Evolutionary conservation across 768 basidiomycete genomes (phyloP).

Genomic region (Suillus sp.): DNA sequence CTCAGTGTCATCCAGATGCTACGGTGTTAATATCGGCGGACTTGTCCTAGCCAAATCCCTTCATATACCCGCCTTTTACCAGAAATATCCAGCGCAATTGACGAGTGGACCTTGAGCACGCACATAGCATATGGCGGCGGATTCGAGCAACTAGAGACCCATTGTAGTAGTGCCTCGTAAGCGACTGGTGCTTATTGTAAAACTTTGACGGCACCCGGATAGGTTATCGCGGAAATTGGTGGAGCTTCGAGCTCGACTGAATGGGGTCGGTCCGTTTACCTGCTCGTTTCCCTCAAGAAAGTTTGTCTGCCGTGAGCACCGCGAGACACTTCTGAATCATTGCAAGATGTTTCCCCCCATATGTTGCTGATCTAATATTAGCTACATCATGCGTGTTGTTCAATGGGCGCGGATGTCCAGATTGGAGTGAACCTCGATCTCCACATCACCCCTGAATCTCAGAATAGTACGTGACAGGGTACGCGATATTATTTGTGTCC

Average conservation of each 20-base stretch:
- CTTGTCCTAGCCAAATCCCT: slow-evolving; percentile 70
- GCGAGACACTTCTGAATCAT: neutral
- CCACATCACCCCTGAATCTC: slow-evolving; percentile 76
- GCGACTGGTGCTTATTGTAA: slow-evolving; percentile 28
- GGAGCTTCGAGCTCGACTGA: slow-evolving; percentile 80
- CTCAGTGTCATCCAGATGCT: slow-evolving; percentile 34
- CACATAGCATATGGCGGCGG: slow-evolving; percentile 54
- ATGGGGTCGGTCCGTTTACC: slow-evolving; percentile 61
- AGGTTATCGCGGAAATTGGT: slow-evolving; percentile 89
- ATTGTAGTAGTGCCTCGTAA: slow-evolving; percentile 78
- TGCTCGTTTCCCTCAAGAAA: slow-evolving; percentile 66
- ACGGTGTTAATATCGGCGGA: slow-evolving; percentile 74
- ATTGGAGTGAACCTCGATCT: slow-evolving; percentile 81
- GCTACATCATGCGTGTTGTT: slow-evolving; percentile 42
- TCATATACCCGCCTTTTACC: slow-evolving; percentile 67
- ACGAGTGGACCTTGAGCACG: slow-evolving; percentile 68
- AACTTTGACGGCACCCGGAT: neutral
- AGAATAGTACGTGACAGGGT: slow-evolving; percentile 54
- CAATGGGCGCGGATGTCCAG: slow-evolving; percentile 86
- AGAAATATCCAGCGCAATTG: slow-evolving; percentile 57
- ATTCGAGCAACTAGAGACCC: slow-evolving; percentile 63
- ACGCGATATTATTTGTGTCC: neutral
- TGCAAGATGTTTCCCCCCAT: slow-evolving; percentile 7
- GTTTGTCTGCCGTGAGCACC: slow-evolving; percentile 68
- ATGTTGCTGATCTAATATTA: neutral